phyloP scores from a whole-genome alignment of 2,329 filamentous ascomycete genomes.

The Neofusicoccum sp. region DNA sequence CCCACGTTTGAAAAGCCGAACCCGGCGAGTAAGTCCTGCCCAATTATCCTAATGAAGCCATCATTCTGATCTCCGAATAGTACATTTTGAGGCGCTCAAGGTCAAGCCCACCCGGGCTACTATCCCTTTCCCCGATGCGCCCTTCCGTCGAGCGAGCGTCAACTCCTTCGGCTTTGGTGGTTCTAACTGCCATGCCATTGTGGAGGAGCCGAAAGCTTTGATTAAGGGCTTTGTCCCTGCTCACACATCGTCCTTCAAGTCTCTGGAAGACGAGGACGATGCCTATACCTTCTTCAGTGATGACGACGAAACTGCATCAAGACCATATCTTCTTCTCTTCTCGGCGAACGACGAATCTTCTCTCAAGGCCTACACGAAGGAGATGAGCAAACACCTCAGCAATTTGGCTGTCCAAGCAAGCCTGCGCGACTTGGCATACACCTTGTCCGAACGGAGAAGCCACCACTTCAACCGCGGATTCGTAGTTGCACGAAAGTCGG shows the following conservation, averaged over 20 bases:
- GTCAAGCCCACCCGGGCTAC: not conserved
- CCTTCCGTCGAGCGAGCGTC: constrained; percentile 25
- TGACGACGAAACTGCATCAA: not conserved
- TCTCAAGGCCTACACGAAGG: constrained; percentile 4
- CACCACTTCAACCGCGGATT: constrained; percentile 2
- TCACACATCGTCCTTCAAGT: constrained; percentile 14
- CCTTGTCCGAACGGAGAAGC: constrained; percentile 11
- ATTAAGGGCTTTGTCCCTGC: not conserved
- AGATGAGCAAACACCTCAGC: constrained; percentile 22
- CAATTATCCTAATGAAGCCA: too few species aligned
- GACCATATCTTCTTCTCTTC: constrained; percentile 14
- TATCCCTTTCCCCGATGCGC: constrained; percentile 25
- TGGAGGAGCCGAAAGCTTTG: constrained; percentile 24
- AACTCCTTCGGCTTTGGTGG: constrained; percentile 33
- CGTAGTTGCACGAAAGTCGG: not conserved
- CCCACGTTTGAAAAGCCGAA: constrained; percentile 24
- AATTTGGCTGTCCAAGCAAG: constrained; percentile 16
- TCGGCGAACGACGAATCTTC: constrained; percentile 23
- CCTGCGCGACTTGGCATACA: constrained; percentile 14
- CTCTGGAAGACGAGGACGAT: constrained; percentile 5
- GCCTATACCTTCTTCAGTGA: constrained; percentile 19
- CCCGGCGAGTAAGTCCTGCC: not conserved
- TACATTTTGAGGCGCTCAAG: constrained; percentile 11
- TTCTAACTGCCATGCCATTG: constrained; percentile 30
- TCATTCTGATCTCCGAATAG: not conserved